These are phyloP conservation scores for Fremontodendron californicum DNA, from an alignment of 345 rosid species.

Conservation along the genomic window DNA sequence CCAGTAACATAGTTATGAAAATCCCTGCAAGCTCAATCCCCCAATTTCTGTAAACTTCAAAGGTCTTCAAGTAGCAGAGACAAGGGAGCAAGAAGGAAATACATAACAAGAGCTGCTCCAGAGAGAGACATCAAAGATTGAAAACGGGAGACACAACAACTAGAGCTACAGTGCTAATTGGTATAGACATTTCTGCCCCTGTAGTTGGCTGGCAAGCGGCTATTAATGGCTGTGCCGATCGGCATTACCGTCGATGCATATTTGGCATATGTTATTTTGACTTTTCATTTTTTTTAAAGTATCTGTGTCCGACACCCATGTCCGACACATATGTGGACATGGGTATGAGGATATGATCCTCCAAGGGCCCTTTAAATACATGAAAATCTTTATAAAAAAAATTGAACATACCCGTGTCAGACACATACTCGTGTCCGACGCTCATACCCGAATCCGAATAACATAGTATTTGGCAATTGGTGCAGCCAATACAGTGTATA, in stretches of 20 bases:
- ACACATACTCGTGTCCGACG: too few relatives aligned
- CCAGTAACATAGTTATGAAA: slow-evolving; percentile 9
- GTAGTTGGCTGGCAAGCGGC: slow-evolving; percentile 26
- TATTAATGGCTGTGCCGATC: slow-evolving; percentile 25
- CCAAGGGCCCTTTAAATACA: too few relatives aligned
- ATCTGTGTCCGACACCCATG: too few relatives aligned
- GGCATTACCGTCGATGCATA: slow-evolving; percentile 41
- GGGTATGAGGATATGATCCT: too few relatives aligned
- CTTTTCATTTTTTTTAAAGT: too few relatives aligned
- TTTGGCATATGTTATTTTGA: too few relatives aligned
- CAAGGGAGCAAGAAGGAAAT: slow-evolving; percentile 39
- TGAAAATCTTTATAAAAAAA: too few relatives aligned
- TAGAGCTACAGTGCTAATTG: slow-evolving; percentile 28
- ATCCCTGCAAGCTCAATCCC: slow-evolving; percentile 18
- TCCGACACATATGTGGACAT: too few relatives aligned
- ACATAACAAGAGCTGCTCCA: slow-evolving; percentile 31
- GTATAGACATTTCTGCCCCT: slow-evolving; percentile 25
- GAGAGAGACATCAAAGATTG: slow-evolving; percentile 30
- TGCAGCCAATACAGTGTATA: slow-evolving; percentile 34
- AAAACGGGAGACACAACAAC: slow-evolving; percentile 38
- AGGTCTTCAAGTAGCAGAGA: slow-evolving; percentile 37
- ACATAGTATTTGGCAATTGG: slow-evolving; percentile 45
- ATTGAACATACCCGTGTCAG: too few relatives aligned
- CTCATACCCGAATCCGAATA: too few relatives aligned
- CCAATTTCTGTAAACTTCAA: slow-evolving; percentile 18